Evolutionary conservation across 352 stramenopile genomes (phyloP).

Genomic region (Thalassiosira ordinaria): DNA sequence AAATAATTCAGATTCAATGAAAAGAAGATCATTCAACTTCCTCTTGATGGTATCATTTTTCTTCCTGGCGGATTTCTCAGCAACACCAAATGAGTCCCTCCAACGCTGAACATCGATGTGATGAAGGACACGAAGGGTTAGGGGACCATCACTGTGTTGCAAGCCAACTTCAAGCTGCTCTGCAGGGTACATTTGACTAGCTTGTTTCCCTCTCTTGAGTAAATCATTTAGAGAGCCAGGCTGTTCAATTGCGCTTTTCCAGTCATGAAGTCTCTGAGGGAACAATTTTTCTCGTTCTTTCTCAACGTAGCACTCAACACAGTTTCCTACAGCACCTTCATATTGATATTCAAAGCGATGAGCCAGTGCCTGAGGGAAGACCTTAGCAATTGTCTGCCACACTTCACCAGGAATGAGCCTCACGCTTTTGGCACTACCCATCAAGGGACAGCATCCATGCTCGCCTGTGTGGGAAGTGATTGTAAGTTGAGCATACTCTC

Average conservation of each 20-base stretch:
- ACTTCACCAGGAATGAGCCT: constrained; percentile 56
- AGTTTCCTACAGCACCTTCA: constrained; percentile 53
- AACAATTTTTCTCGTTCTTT: constrained; percentile 48
- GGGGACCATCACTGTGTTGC: background rate
- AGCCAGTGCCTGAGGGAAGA: constrained; percentile 70
- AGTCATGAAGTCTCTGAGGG: constrained; percentile 49
- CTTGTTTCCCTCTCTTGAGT: constrained; percentile 9
- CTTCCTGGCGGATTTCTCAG: constrained; percentile 24
- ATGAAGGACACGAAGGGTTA: constrained; percentile 34
- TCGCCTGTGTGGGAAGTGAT: constrained; percentile 41
- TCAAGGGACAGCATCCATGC: constrained; percentile 60
- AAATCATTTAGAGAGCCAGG: constrained; percentile 22
- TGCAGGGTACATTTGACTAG: constrained; percentile 2
- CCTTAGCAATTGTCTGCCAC: constrained; percentile 63
- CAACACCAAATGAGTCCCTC: constrained; percentile 35
- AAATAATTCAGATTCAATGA: constrained; percentile 1
- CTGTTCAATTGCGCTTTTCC: constrained; percentile 35
- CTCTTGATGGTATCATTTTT: constrained; percentile 32
- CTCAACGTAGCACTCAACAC: constrained; percentile 39
- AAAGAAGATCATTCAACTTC: constrained; percentile 42
- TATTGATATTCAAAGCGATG: constrained; percentile 41
- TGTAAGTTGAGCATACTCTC: constrained; percentile 3
- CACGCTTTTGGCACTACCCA: constrained; percentile 54
- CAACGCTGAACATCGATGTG: constrained; percentile 41
- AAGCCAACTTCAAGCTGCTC: constrained; percentile 32